Conservation (phyloP, 140 eudicot genomes). For the Stevia rebaudiana region DNA sequence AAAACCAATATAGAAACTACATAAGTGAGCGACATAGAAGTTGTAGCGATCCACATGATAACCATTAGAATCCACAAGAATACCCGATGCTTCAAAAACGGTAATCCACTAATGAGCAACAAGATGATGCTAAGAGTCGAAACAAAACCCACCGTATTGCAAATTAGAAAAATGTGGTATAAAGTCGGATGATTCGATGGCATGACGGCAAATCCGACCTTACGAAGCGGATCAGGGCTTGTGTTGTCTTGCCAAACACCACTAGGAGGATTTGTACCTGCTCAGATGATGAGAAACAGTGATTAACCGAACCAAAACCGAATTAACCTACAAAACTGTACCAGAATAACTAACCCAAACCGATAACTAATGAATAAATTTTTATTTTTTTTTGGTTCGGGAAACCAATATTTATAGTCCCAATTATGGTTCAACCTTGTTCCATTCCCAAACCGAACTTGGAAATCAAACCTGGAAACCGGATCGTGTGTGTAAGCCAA, state of each 20-base stretch:
- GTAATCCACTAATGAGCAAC: conserved; percentile 49
- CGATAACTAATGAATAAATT: too few species aligned
- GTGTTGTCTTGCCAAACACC: conserved; percentile 29
- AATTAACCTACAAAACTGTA: too few species aligned
- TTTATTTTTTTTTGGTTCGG: too few species aligned
- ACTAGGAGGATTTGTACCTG: conserved; percentile 33
- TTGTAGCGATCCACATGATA: conserved; percentile 47
- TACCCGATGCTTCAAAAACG: conserved; percentile 21
- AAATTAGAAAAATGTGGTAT: conserved; percentile 23
- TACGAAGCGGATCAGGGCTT: neutral
- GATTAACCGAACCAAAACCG: too few species aligned
- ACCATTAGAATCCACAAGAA: conserved; percentile 46
- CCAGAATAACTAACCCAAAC: too few species aligned
- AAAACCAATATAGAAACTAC: conserved; percentile 27
- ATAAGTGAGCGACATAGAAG: conserved; percentile 38
- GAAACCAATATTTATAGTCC: too few species aligned
- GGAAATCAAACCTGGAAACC: too few species aligned
- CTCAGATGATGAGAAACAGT: conserved; percentile 5
- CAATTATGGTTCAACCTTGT: too few species aligned
- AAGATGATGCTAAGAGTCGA: conserved; percentile 43
- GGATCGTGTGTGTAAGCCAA: too few species aligned
- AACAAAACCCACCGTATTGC: conserved; percentile 43
- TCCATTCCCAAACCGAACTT: too few species aligned
- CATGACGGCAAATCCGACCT: conserved; percentile 47
- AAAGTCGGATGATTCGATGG: conserved; percentile 11